phyloP scores from a whole-genome alignment of 108 stramenopile species.

The Nitzschia palea region DNA sequence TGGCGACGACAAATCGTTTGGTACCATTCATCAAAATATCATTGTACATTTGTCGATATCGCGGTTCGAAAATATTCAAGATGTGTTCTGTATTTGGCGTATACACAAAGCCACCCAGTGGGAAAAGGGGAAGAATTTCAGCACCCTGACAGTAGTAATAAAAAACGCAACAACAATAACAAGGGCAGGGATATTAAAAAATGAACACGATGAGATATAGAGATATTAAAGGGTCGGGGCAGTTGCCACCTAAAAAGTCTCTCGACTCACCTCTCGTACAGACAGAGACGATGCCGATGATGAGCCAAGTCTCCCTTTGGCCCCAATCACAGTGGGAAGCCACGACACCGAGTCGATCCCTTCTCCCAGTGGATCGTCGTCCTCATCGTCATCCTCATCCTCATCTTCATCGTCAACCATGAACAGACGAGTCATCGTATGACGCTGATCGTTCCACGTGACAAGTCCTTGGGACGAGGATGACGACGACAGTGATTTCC shows the following conservation, averaged over 20 bases:
- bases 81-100: slow-evolving; percentile 87
- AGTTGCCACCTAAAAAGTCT: too few species aligned
- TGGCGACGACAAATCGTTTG: slow-evolving; percentile 77
- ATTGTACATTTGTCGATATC: slow-evolving; percentile 89
- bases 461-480: too few species aligned
- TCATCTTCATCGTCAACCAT: slow-evolving; percentile 25
- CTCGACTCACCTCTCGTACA: slow-evolving; percentile 16
- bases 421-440: neutral
- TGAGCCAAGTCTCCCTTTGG: slow-evolving; percentile 11
- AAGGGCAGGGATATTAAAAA: too few species aligned
- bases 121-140: slow-evolving; percentile 80
- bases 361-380: slow-evolving; percentile 54
- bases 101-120: slow-evolving; percentile 84
- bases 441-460: too few species aligned
- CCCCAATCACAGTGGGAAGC: slow-evolving; percentile 63
- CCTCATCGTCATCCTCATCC: slow-evolving; percentile 54
- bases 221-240: too few species aligned
- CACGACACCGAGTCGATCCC: slow-evolving; percentile 82
- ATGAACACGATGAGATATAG: too few species aligned
- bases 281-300: too few species aligned
- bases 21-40: slow-evolving; percentile 89
- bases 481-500: too few species aligned
- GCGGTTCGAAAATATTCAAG: slow-evolving; percentile 89
- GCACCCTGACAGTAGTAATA: slow-evolving; percentile 20
- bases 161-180: neutral